These are phyloP conservation scores for Lactarius pseudohatsudake DNA, from an alignment of 768 basidiomycete genomes.

Conservation along the genomic window DNA sequence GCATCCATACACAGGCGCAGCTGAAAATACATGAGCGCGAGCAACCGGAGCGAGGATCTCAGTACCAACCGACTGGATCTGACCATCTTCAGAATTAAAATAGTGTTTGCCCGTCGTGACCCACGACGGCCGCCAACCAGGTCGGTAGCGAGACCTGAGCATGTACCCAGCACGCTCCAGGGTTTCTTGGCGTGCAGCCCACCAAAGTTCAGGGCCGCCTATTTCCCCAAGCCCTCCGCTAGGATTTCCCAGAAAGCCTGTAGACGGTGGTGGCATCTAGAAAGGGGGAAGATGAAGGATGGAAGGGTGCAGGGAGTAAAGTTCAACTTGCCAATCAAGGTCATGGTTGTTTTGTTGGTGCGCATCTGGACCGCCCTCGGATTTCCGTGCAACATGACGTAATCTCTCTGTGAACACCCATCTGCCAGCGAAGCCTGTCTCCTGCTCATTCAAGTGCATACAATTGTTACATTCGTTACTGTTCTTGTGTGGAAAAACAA, in stretches of 20 bases:
- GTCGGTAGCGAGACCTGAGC: constrained; percentile 20
- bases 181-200: constrained; percentile 1
- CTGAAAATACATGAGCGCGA: constrained; percentile 7
- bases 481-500: background rate
- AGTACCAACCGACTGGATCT: constrained; percentile 1
- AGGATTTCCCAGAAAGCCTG: background rate
- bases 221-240: background rate
- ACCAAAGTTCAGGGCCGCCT: constrained; percentile 13
- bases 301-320: background rate
- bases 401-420: background rate
- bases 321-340: too few species aligned
- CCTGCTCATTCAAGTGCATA: too few species aligned
- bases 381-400: background rate
- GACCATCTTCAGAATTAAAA: constrained; percentile 7
- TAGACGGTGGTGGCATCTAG: background rate
- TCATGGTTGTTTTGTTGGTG: too few species aligned
- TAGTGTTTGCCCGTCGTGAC: background rate
- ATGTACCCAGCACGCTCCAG: constrained; percentile 17
- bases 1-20: constrained; percentile 8
- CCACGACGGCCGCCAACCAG: constrained; percentile 24
- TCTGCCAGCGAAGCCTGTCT: too few species aligned
- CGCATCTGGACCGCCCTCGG: too few species aligned
- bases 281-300: background rate
- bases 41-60: background rate
- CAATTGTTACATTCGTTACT: too few species aligned